A percentile compares a stretch with the other conserved stretches of the same genome.
Evolutionary conservation across 2,329 filamentous ascomycete genomes (phyloP).

Genomic region (Ascocoryne sarcoides): DNA sequence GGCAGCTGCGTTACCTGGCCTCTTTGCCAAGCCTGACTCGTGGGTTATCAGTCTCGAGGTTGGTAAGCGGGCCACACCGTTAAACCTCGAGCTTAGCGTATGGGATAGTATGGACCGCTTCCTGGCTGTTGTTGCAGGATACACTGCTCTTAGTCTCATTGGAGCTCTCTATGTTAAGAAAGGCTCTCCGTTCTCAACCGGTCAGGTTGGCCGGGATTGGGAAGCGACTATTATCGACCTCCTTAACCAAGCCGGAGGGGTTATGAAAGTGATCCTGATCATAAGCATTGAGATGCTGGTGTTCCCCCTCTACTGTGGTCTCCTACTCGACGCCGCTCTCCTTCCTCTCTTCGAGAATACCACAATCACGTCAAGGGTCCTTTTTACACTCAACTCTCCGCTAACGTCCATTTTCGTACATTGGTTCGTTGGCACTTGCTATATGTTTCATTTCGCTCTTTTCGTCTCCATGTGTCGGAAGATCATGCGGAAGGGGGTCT

Average conservation of each 20-base stretch:
- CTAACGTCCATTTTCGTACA: slow-evolving; percentile 92
- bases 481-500: slow-evolving; percentile 87
- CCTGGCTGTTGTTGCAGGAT: slow-evolving; percentile 72
- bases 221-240: slow-evolving; percentile 75
- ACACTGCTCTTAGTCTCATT: slow-evolving; percentile 63
- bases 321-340: slow-evolving; percentile 80
- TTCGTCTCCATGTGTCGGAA: slow-evolving; percentile 99
- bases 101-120: slow-evolving; percentile 60
- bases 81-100: slow-evolving; percentile 50
- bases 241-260: slow-evolving; percentile 86
- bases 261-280: slow-evolving; percentile 95
- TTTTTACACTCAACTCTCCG: slow-evolving; percentile 71
- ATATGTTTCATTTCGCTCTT: slow-evolving; percentile 99
- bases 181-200: slow-evolving; percentile 57
- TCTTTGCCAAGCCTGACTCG: slow-evolving; percentile 38
- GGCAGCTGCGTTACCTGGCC: slow-evolving; percentile 28
- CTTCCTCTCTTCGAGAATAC: slow-evolving; percentile 81
- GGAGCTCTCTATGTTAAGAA: slow-evolving; percentile 74
- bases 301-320: slow-evolving; percentile 90
- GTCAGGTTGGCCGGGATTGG: slow-evolving; percentile 48
- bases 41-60: slow-evolving; percentile 52
- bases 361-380: slow-evolving; percentile 65
- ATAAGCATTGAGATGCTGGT: slow-evolving; percentile 99
- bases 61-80: slow-evolving; percentile 28
- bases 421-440: slow-evolving; percentile 97